These are phyloP conservation scores for Trametes maxima DNA, from an alignment of 768 basidiomycete species.

Conservation along the genomic window DNA sequence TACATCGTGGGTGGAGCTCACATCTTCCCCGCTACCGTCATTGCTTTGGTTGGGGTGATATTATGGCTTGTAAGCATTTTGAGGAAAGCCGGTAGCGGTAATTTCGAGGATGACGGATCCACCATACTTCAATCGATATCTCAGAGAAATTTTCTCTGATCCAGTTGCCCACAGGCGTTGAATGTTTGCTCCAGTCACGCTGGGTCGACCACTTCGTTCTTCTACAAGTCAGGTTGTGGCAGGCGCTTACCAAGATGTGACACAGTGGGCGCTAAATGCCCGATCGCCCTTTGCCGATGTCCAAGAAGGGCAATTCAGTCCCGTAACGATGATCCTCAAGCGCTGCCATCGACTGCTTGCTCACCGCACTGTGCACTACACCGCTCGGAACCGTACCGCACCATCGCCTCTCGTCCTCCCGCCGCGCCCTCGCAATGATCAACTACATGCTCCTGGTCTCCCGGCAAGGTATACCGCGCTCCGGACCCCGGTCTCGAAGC, in stretches of 20 bases:
- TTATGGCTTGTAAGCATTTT: conserved; percentile 62
- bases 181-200: neutral
- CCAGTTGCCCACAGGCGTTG: neutral
- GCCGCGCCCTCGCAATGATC: conserved; percentile 54
- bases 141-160: neutral
- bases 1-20: conserved; percentile 34
- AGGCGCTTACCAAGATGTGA: conserved; percentile 7
- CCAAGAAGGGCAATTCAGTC: conserved; percentile 23
- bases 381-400: neutral
- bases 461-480: conserved; percentile 67
- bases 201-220: no score
- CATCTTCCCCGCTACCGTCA: conserved; percentile 72
- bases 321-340: neutral
- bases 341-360: neutral
- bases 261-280: neutral
- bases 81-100: conserved; percentile 66
- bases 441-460: conserved; percentile 94
- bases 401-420: neutral
- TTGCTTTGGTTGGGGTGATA: conserved; percentile 64
- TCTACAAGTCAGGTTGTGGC: neutral
- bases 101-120: conserved; percentile 40
- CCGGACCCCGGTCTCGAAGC: conserved; percentile 21
- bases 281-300: conserved; percentile 10
- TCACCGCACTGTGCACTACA: neutral
- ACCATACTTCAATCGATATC: conserved; percentile 21